Evolutionary conservation across 176 grass and related monocot species (phyloP), one percentile per base, ranked within the genome.

Genomic region (Cenchrus americanus): DNA sequence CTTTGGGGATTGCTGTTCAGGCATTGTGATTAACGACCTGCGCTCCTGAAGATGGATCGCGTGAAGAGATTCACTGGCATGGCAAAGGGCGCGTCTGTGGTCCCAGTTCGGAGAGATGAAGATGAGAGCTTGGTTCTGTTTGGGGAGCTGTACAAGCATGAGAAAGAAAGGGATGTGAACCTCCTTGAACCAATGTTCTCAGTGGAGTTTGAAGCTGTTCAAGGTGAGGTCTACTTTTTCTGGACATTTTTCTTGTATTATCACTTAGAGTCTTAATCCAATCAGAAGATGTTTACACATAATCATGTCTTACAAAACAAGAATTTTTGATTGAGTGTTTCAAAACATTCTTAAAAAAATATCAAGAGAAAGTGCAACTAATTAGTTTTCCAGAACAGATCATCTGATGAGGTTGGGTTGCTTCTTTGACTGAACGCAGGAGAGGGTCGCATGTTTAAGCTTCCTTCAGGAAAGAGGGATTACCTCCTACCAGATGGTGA

Each of bases 161-260:
- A 91, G 34, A 88, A 91, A 62, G 86, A 91, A 47, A 89, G 75
- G 71, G 82, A 84, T 27, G 13, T 94, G 9, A 89, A 80, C 73
- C 92, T 94, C 44, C 89, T 94, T 52, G 86, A 94, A 47, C 89
- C 89, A 19, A 88, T 89, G 81, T 87, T 75, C 62, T 94, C 92
- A 0, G 59, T 89, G 53, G 89, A 89, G 47, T 83, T 94, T 15
- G 89, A 94, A 68, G 80, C 83, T 48, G 86, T 86, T 44, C 92
- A 85, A 82, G 92, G 89, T 89, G 14, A 84, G 48, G 24, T 49
- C 30, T 78, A 9, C 43, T 55, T 1, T n/a, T 54, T 64, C 10
- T 19, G 63, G 15, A 62, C 24, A 54, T 76, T 55, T 69, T 79
- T 17, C 15, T 30, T 34, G 2, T 82, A 10, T 21, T 23, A 30